phyloP scores from a whole-genome alignment of 2,329 filamentous ascomycete genomes.

The Annulohypoxylon truncatum region DNA sequence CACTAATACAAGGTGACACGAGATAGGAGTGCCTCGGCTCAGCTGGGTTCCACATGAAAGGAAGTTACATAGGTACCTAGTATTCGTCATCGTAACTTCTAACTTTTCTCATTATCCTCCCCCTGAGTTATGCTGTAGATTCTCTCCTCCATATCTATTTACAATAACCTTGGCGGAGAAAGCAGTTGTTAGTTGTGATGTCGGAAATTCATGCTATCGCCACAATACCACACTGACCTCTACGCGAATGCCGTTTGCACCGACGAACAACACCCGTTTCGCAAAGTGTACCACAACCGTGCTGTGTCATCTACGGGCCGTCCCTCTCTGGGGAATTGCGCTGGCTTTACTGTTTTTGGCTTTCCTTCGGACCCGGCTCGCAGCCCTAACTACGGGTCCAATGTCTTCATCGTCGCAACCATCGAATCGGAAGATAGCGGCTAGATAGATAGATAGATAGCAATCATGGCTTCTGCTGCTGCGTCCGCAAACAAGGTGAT shows the following conservation, averaged over 20 bases:
- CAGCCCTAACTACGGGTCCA: slow-evolving; percentile 18
- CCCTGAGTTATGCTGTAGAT: neutral
- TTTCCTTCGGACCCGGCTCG: slow-evolving; percentile 50
- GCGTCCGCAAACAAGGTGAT: slow-evolving; percentile 37
- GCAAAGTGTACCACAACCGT: slow-evolving; percentile 58
- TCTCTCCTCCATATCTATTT: neutral
- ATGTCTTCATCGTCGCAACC: slow-evolving; percentile 8
- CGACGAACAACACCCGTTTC: slow-evolving; percentile 46
- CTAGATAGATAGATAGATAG: slow-evolving; percentile 26
- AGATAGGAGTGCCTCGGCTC: neutral
- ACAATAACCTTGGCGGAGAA: neutral
- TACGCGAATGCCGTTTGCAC: slow-evolving; percentile 44
- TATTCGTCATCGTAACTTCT: neutral
- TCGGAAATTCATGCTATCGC: neutral
- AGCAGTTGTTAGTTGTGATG: neutral
- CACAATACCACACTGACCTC: neutral
- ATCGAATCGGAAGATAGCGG: slow-evolving; percentile 16
- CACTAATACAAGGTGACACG: too few species aligned
- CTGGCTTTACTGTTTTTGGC: slow-evolving; percentile 53
- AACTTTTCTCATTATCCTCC: neutral
- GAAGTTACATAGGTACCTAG: neutral
- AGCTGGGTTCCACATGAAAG: neutral
- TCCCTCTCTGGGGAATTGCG: slow-evolving; percentile 58
- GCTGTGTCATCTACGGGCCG: slow-evolving; percentile 55
- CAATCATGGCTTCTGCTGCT: slow-evolving; percentile 46